Evolutionary conservation across 192 early-diverging fungal genomes (phyloP), one percentile per base, ranked within the genome.

Genomic region (Neocallimastix lanati): DNA sequence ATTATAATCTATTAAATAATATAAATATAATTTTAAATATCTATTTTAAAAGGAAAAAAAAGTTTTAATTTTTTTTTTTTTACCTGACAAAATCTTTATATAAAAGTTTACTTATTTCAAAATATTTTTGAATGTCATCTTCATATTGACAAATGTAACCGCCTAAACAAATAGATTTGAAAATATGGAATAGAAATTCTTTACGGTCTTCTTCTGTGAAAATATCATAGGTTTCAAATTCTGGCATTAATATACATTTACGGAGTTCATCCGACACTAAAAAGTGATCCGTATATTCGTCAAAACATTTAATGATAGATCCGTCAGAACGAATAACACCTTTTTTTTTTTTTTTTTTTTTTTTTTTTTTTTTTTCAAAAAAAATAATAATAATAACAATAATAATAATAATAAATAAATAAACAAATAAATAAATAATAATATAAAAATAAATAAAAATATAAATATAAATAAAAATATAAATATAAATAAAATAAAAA

Each of bases 71-170:
- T n/a, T 50, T 1, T 13, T 13, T 1, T 50, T 29, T 28, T 14
- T 80, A 84, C 84, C 77, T 85, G 29, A 89, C 84, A 28, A 90
- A 77, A 78, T 90, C 89, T 78, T 88, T 87, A 79, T 90, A 90
- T 4, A 89, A 25, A 76, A 77, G 76, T 81, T 83, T 88, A 9
- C 86, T 87, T 16, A 81, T 83, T 15, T 77, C 78, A 77, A 89
- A 77, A 80, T 90, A 90, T 12, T 82, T 80, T 27, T 82, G 84
- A 16, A 90, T 78, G 9, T 79, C 78, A 79, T 90, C 89, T 79
- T 90, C 89, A 78, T 84, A 90, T 81, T 90, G 89, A 78, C 87
- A 88, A 28, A 90, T 77, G 9, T 79, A 29, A 3, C 89, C 89
- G 18, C 89, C 89, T 14, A 88, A 78, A 28, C 81, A 83, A 9